phyloP scores from a whole-genome alignment of 169 alveolate genomes.

The Theileria equi region DNA sequence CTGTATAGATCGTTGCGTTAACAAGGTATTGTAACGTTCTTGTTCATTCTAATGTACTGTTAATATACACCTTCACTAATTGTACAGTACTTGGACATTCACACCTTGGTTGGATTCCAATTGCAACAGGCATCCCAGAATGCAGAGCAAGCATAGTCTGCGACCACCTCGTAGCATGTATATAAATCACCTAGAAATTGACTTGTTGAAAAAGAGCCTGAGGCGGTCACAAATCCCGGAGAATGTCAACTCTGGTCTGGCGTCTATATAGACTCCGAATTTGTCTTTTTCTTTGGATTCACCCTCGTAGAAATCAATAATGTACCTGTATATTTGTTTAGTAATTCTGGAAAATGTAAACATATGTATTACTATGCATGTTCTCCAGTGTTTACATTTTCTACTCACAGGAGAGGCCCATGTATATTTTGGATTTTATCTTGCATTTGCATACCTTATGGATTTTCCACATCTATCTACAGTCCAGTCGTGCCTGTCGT shows the following conservation, averaged over 20 bases:
- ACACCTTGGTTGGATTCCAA: slow-evolving; percentile 51
- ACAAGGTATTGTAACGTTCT: slow-evolving; percentile 56
- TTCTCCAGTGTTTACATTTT: no score
- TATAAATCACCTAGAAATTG: slow-evolving; percentile 14
- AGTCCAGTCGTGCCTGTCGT: slow-evolving; percentile 77
- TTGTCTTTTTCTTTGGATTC: slow-evolving; percentile 36
- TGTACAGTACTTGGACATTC: slow-evolving; percentile 58
- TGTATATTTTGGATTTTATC: no score
- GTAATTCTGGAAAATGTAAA: background rate
- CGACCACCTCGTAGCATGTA: background rate
- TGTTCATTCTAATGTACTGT: no score
- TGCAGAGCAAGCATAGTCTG: slow-evolving; percentile 5
- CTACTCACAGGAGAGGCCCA: no score
- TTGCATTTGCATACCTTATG: slow-evolving; percentile 48
- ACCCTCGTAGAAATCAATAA: slow-evolving; percentile 65
- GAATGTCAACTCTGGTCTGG: slow-evolving; percentile 53
- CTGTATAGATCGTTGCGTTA: slow-evolving; percentile 78
- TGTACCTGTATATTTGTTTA: slow-evolving; percentile 20
- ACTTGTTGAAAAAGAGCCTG: slow-evolving; percentile 43
- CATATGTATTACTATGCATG: no score
- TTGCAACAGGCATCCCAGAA: slow-evolving; percentile 43
- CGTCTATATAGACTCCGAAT: slow-evolving; percentile 54
- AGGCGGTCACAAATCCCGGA: slow-evolving; percentile 44
- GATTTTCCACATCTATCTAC: slow-evolving; percentile 76
- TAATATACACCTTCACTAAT: background rate